These are phyloP conservation scores for Handroanthus guayacan DNA, from an alignment of 257 asterid genomes.

Conservation along the genomic window DNA sequence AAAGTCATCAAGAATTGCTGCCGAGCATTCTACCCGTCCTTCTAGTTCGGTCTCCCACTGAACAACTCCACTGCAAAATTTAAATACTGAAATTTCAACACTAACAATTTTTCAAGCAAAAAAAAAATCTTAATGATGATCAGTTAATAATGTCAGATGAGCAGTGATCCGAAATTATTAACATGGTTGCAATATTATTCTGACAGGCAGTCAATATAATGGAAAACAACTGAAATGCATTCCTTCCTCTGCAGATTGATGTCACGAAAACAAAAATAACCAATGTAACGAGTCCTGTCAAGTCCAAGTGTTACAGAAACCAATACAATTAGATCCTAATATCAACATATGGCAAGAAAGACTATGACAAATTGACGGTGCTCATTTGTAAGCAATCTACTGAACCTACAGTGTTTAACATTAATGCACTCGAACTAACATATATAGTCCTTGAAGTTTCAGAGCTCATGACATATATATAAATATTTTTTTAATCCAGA, in stretches of 20 bases:
- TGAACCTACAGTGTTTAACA: not conserved
- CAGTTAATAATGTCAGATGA: conserved; percentile 2
- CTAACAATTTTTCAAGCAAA: conserved; percentile 3
- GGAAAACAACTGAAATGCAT: conserved; percentile 13
- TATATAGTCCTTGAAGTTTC: conserved; percentile 5
- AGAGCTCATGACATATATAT: no score
- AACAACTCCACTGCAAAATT: conserved; percentile 66
- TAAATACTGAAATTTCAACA: conserved; percentile 20
- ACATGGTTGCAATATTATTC: conserved; percentile 14
- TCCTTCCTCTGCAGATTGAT: conserved; percentile 13
- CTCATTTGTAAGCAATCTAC: not conserved
- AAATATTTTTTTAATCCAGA: no score
- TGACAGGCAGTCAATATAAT: conserved; percentile 16
- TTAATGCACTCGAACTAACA: not conserved
- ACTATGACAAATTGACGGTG: not conserved
- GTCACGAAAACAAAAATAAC: conserved; percentile 1
- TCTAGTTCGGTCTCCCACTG: conserved; percentile 78
- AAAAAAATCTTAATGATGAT: conserved; percentile 30
- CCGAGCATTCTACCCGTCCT: conserved; percentile 92
- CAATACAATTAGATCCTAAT: not conserved
- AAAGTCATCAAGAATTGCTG: conserved; percentile 75
- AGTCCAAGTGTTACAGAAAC: conserved; percentile 4
- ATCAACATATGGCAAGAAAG: not conserved
- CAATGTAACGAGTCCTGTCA: conserved; percentile 11
- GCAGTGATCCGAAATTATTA: not conserved